Evolutionary conservation across 2,329 filamentous ascomycete genomes (phyloP), one percentile per base, ranked within the genome.

Genomic region (Stachybotrys elegans): DNA sequence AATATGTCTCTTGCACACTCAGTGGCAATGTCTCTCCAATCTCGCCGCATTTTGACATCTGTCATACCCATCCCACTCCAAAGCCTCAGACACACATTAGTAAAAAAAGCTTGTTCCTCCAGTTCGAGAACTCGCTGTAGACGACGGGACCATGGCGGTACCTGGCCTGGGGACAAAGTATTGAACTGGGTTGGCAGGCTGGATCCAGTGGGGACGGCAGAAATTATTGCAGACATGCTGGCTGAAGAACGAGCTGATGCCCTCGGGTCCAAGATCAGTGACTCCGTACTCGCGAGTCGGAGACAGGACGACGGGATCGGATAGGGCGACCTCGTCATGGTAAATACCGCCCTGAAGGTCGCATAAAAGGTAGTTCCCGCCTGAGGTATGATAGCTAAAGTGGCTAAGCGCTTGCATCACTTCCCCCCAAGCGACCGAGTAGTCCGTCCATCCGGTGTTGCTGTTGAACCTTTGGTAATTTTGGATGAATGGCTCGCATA

Each of bases 401-500:
- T 72, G 66, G 51, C 67, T 69, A n/a, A 69, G 54, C 1, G 66
- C 65, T 49, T 71, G 67, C 65, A 70, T 69, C 4, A 51, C 60
- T 20, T 62, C 48, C 3, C n/a, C 57, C 65, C 66, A 68, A 4
- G 38, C 31, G n/a, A 37, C 44, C 1, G 48, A 47, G 6, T 54
- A 48, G 44, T 65, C 52, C 29, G 20, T 54, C 67, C 67, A 72
- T 32, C 67, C 67, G 2, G 51, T 60, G 48, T 70, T 70, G 59
- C 66, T 71, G 53, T 70, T 71, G 57, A 68, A 70, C 53, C 69
- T 70, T 46, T 66, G 52, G 50, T 68, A 70, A 48, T 68, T 65
- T 14, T 61, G 45, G 41, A 70, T 69, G 50, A 67, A 67, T 2
- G 67, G 66, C 50, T 70, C 66, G 20, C 48, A 31, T 1, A 71